Evolutionary conservation across 305 asterid species (phyloP).

Genomic region (Andrographis paniculata): DNA sequence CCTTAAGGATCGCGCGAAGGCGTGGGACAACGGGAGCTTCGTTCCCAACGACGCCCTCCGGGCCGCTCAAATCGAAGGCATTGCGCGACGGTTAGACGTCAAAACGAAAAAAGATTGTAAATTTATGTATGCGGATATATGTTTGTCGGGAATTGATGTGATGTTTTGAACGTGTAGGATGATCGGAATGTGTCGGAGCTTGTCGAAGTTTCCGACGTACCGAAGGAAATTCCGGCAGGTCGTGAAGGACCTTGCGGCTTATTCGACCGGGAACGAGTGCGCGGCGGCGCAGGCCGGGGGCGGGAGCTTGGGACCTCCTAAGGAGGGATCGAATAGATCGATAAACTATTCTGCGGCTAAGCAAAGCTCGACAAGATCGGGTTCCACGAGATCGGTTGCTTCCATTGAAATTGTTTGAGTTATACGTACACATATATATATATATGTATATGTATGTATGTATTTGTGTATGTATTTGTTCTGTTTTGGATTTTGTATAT

Average conservation of each 20-base stretch:
- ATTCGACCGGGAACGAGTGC: conserved; percentile 16
- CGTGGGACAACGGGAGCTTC: conserved; percentile 73
- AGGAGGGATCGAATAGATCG: not conserved
- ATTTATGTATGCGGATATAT: too few species aligned
- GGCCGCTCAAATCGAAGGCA: conserved; percentile 83
- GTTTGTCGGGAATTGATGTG: too few species aligned
- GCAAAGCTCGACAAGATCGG: not conserved
- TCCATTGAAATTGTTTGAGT: not conserved
- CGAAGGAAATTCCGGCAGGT: conserved; percentile 72
- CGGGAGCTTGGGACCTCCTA: not conserved
- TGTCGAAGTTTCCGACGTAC: conserved; percentile 68
- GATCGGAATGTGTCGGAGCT: conserved; percentile 60
- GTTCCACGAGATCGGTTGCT: not conserved
- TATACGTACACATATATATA: too few species aligned
- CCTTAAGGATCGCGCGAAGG: conserved; percentile 38
- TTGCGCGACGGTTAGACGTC: conserved; percentile 67
- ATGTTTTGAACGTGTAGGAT: conserved; percentile 68
- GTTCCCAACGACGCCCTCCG: conserved; percentile 57
- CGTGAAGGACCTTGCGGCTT: conserved; percentile 47
- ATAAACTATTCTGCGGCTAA: not conserved
- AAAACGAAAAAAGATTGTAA: too few species aligned
- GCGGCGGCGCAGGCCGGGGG: conserved; percentile 7
- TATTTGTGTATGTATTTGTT: too few species aligned
- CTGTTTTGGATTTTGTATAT: too few species aligned
- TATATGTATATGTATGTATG: too few species aligned